Evolutionary conservation across 1,284 basidiomycete genomes (phyloP).

Genomic region (Ceratobasidium sp.): DNA sequence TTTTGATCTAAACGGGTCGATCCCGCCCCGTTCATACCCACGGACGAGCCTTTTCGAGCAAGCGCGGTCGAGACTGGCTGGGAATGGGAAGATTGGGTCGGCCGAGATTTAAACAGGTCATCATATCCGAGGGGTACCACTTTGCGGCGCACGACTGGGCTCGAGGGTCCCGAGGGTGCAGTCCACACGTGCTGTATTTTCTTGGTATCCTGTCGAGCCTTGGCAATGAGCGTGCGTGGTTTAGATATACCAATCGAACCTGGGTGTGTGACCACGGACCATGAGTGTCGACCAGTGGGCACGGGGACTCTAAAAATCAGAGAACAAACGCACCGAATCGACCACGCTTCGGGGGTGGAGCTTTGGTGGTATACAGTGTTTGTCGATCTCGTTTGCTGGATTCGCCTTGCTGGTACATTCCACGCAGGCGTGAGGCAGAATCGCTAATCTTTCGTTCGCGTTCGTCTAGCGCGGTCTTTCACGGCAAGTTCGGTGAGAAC

Average conservation of each 20-base stretch:
- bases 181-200: slow-evolving; percentile 71
- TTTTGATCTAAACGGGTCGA: not conserved
- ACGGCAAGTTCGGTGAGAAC: slow-evolving; percentile 7
- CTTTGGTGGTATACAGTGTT: slow-evolving; percentile 44
- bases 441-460: slow-evolving; percentile 45
- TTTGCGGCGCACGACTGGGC: slow-evolving; percentile 25
- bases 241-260: slow-evolving; percentile 35
- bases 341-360: slow-evolving; percentile 44
- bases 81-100: slow-evolving; percentile 3
- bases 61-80: slow-evolving; percentile 4
- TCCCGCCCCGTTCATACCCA: not conserved
- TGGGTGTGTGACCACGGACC: not conserved
- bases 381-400: slow-evolving; percentile 45
- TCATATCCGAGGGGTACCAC: slow-evolving; percentile 15
- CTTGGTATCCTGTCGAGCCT: slow-evolving; percentile 72
- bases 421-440: slow-evolving; percentile 43
- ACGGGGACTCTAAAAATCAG: slow-evolving; percentile 5
- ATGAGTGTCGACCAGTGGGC: slow-evolving; percentile 10
- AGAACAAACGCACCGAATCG: slow-evolving; percentile 38
- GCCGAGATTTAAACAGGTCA: slow-evolving; percentile 20
- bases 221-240: slow-evolving; percentile 78
- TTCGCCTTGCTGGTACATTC: slow-evolving; percentile 42
- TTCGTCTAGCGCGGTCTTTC: slow-evolving; percentile 34
- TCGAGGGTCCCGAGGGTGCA: slow-evolving; percentile 50
- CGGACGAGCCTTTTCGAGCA: not conserved